Evolutionary conservation across 78 protist species (phyloP).

Genomic region (Andalucia godoyi): DNA sequence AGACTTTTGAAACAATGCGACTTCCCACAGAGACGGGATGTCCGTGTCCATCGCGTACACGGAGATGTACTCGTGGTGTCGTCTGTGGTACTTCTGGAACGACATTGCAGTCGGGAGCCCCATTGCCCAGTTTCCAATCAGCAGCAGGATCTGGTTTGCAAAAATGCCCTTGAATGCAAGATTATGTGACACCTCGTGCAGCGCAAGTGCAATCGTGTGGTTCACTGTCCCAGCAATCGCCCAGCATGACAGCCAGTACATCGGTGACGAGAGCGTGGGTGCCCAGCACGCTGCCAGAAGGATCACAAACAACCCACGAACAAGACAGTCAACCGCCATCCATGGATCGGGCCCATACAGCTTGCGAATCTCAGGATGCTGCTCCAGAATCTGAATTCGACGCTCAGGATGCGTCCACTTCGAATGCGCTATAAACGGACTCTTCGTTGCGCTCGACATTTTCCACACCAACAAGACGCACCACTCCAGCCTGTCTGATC

Average conservation of each 20-base stretch:
- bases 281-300: neutral
- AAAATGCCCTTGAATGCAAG: slow-evolving; percentile 8
- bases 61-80: slow-evolving; percentile 51
- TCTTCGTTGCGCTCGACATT: too few species aligned
- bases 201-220: slow-evolving; percentile 48
- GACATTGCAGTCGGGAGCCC: slow-evolving; percentile 43
- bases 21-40: slow-evolving; percentile 53
- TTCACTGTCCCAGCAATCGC: slow-evolving; percentile 43
- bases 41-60: slow-evolving; percentile 57
- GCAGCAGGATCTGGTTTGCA: slow-evolving; percentile 31
- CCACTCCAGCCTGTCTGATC: too few species aligned
- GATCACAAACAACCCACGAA: neutral
- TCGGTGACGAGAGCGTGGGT: too few species aligned
- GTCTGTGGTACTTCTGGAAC: slow-evolving; percentile 61
- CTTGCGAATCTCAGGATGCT: slow-evolving; percentile 2
- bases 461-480: too few species aligned
- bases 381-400: neutral
- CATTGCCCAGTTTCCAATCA: slow-evolving; percentile 57
- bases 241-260: neutral
- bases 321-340: neutral
- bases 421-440: too few species aligned
- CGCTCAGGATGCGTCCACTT: neutral
- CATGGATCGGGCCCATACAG: neutral
- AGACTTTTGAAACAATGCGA: slow-evolving; percentile 7
- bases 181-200: slow-evolving; percentile 59